These are phyloP conservation scores for Populus ilicifolia DNA, from an alignment of 345 rosid genomes.

Conservation along the genomic window DNA sequence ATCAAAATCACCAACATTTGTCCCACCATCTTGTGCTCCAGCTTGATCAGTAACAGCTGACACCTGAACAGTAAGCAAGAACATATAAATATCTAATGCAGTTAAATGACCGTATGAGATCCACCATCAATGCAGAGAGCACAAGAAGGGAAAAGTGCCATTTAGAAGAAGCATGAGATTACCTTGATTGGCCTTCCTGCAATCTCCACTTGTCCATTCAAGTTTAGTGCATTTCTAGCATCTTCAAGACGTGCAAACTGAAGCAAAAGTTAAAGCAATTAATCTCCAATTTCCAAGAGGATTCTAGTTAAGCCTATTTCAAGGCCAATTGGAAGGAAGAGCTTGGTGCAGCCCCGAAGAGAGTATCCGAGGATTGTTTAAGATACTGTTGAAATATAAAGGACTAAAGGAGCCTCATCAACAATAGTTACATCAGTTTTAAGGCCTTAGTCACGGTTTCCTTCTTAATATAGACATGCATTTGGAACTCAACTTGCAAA, in stretches of 20 bases:
- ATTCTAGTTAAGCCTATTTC: background rate
- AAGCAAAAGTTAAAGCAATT: constrained; percentile 7
- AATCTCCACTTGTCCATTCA: constrained; percentile 89
- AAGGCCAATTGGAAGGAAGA: background rate
- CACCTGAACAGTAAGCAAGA: constrained; percentile 43
- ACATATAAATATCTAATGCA: constrained; percentile 3
- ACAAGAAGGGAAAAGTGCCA: background rate
- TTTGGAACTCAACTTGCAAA: background rate
- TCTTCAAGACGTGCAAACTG: constrained; percentile 94
- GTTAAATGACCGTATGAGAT: background rate
- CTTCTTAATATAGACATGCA: background rate
- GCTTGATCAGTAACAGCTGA: constrained; percentile 90
- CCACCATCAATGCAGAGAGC: background rate
- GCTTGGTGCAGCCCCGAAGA: background rate
- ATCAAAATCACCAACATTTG: constrained; percentile 79
- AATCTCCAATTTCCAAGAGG: background rate
- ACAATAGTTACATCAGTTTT: background rate
- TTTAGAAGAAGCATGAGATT: background rate
- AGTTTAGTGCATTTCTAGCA: constrained; percentile 81
- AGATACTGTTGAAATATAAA: background rate
- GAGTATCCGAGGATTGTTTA: background rate
- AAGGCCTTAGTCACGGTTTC: background rate
- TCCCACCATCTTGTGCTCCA: constrained; percentile 55
- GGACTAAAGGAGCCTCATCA: background rate
- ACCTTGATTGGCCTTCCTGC: constrained; percentile 92